Evolutionary conservation across 2,329 filamentous ascomycete genomes (phyloP).

Genomic region (Xylaria arbuscula): DNA sequence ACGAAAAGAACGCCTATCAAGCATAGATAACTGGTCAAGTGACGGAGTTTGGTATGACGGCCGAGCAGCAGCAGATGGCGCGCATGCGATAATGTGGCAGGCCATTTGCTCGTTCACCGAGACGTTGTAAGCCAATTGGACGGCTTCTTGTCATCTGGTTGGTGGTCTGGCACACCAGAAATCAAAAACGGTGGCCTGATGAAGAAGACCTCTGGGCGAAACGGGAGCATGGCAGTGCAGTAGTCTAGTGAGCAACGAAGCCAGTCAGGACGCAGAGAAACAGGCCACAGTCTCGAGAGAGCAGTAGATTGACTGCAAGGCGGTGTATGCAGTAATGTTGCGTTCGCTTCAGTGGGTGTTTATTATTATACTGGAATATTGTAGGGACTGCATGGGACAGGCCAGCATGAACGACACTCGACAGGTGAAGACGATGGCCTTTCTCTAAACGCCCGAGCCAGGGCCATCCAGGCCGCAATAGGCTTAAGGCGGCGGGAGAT

Average conservation of each 20-base stretch:
- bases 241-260: constrained; percentile 1
- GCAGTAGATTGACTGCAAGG: constrained; percentile 15
- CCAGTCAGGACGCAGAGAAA: constrained; percentile 14
- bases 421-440: constrained; percentile 17
- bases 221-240: constrained; percentile 31
- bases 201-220: constrained; percentile 25
- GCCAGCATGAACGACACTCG: constrained; percentile 24
- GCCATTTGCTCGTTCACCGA: constrained; percentile 32
- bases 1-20: constrained; percentile 4
- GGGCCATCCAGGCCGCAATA: constrained; percentile 29
- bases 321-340: constrained; percentile 32
- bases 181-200: constrained; percentile 23
- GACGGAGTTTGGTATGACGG: constrained; percentile 25
- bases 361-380: constrained; percentile 19
- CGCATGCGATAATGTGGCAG: constrained; percentile 20
- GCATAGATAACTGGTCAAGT: constrained; percentile 22
- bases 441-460: constrained; percentile 17
- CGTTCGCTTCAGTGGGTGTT: constrained; percentile 31
- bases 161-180: constrained; percentile 12
- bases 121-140: constrained; percentile 23
- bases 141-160: constrained; percentile 6
- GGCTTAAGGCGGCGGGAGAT: constrained; percentile 20
- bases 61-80: constrained; percentile 18
- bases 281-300: constrained; percentile 23
- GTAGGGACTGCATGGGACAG: constrained; percentile 23